Base-by-base conservation (phyloP, 805 yeast species). In the Metschnikowia picachoensis region DNA sequence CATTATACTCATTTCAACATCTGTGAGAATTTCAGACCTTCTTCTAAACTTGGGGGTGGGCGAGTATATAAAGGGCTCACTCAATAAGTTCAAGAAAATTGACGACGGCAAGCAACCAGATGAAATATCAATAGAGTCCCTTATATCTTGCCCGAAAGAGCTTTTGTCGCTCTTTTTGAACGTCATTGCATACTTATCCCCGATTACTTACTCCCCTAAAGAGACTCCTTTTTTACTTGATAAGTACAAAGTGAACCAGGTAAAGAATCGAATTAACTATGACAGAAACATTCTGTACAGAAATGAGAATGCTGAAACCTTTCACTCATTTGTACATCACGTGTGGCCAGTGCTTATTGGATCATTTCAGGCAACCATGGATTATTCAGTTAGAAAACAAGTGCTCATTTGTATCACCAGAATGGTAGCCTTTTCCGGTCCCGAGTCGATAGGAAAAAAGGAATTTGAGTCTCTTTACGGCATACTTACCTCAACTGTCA, bases 91-190 rank as follows among this genome's bases (percentile, higher is more conserved):
- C 54, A 72, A 78, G 10, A 77, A 76, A 46, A 17, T 30, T 3
- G 49, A 47, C 13, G 52, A 43, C 4, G 27, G 44, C 27, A 8
- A 41, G 40, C 29, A 29, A 4, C 12, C 36, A 8, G 55, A 39
- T 3, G 37, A 37, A 2, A 60, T 79, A 1, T 69, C 88, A 5
- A 78, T 84, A 38, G 95, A 87, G 57, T 78, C 87, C 0, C 63
- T 89, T 34, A 83, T 87, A 80, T 78, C 83, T 44, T 78, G 82
- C 2, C 90, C 92, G 0, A 84, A 82, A 53, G 85, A 82, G n/a
- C 60, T 86, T 28, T 62, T 85, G 15, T 53, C 77, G 1, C 69
- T 79, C 12, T 69, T 83, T 15, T 64, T 87, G 15, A 73, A 76
- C 35, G 67, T 88, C 40, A 65, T 85, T 6, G 76, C 79, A 2